A percentile compares a stretch with the other conserved stretches of the same genome.
These are phyloP conservation scores for Mortierella sp. DNA, from an alignment of 371 early-diverging fungal species.

Conservation along the genomic window DNA sequence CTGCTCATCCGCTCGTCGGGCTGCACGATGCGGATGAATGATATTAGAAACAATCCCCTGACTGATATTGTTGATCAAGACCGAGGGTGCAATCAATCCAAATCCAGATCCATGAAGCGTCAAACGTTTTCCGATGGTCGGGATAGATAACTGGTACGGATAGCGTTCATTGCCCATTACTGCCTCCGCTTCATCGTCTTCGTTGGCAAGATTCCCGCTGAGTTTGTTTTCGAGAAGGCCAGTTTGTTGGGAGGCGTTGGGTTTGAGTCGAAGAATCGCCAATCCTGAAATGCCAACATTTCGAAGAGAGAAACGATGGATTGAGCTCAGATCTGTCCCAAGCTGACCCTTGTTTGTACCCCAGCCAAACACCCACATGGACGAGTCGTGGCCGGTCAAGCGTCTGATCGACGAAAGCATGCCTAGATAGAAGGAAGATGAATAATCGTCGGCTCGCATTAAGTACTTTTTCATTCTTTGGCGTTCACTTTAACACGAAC, in stretches of 20 bases:
- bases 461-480: not conserved
- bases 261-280: slow-evolving; percentile 46
- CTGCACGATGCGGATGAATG: slow-evolving; percentile 46
- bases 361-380: slow-evolving; percentile 59
- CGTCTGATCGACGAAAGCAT: slow-evolving; percentile 51
- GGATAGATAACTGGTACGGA: slow-evolving; percentile 39
- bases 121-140: slow-evolving; percentile 44
- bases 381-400: slow-evolving; percentile 48
- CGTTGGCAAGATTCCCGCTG: not conserved
- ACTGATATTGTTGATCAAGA: slow-evolving; percentile 57
- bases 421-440: slow-evolving; percentile 15
- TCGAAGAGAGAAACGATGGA: slow-evolving; percentile 50
- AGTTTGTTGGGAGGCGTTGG: not conserved
- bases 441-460: not conserved
- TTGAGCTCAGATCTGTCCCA: slow-evolving; percentile 49
- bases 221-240: not conserved
- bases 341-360: slow-evolving; percentile 37
- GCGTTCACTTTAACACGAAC: not conserved
- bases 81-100: slow-evolving; percentile 57
- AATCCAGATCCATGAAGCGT: slow-evolving; percentile 58
- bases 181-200: not conserved
- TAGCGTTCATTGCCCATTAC: slow-evolving; percentile 4
- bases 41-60: slow-evolving; percentile 58
- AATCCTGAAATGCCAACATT: slow-evolving; percentile 58
- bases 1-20: slow-evolving; percentile 42